A percentile compares a stretch with the other conserved stretches of the same genome.
Evolutionary conservation across 345 rosid species (phyloP).

Genomic region (Lepidium didymum): DNA sequence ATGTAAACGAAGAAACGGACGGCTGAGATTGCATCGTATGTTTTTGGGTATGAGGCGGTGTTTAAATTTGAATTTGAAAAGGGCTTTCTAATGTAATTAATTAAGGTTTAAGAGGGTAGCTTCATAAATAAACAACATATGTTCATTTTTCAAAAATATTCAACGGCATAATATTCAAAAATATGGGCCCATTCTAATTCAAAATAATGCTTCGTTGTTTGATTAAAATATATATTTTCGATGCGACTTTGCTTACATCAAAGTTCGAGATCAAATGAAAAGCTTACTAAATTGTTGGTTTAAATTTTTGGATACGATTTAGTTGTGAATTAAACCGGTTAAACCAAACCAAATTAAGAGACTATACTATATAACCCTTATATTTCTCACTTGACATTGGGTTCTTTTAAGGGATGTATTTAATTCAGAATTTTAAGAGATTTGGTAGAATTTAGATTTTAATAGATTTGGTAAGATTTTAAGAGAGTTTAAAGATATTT

Average conservation of each 20-base stretch:
- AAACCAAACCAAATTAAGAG: background rate
- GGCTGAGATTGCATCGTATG: conserved; percentile 38
- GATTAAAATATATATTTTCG: background rate
- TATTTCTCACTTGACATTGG: too few species aligned
- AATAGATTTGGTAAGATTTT: too few species aligned
- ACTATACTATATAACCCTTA: too few species aligned
- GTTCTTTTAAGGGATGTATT: too few species aligned
- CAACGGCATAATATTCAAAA: too few species aligned
- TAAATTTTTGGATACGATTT: background rate
- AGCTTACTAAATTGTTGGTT: background rate
- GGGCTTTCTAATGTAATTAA: conserved; percentile 11
- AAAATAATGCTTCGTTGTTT: background rate
- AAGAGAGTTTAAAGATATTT: too few species aligned
- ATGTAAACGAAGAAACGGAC: conserved; percentile 24
- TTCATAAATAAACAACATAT: background rate
- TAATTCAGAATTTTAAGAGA: too few species aligned
- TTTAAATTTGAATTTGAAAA: conserved; percentile 42
- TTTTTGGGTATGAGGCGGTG: conserved; percentile 25
- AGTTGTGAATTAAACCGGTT: background rate
- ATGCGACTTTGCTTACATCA: background rate
- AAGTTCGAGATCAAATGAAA: background rate
- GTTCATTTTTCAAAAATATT: background rate
- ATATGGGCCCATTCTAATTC: conserved; percentile 5
- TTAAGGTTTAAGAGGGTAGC: background rate
- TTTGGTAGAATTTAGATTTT: too few species aligned